Base-by-base conservation (phyloP, 805 yeast genomes). In the Kodamaea leandrae region DNA sequence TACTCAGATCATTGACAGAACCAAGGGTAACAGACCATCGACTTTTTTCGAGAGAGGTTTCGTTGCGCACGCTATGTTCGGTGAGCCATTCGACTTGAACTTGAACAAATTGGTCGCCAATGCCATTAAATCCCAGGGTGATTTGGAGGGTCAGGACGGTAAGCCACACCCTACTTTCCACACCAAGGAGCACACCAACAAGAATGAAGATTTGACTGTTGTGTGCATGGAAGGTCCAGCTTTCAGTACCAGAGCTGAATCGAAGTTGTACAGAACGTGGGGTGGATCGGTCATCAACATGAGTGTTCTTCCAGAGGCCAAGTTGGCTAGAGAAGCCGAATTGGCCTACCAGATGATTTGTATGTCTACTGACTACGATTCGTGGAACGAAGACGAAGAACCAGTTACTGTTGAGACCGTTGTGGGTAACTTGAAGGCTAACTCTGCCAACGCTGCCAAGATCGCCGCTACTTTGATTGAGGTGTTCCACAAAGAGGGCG, bases 181-280 rank as follows among this genome's bases (percentile, higher is more conserved):
- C 66, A 71, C 87, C 39, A 82, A 79, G 61, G 42, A 53, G 15
- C 66, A 61, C 41, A 68, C 87, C 37, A 82, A 80, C 51, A 66
- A 66, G 24, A 78, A 77, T 42, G 81, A 78, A 43, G 97, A 91
- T 55, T 67, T 86, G 44, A 85, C 95, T 5, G 79, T 93, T 29
- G 76, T 93, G 48, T 93, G 99, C 64, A 93, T 93, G 99, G 99
- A 91, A 66, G 99, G 99, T 32, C 99, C 99, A 3, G 96, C 93
- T 37, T 93, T 93, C 64, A 83, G 95, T 27, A 93, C 99, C 10
- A 77, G 99, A 50, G 98, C 99, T 7, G 99, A 93, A 68, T 89
- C 97, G 10, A 77, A 77, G 59, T 66, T 93, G 66, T 93, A 93
- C 71, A 65, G 77, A 47, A 68, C 85, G 25, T 86, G 93, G 83